These are phyloP conservation scores for Adenanthera pavonina DNA, from an alignment of 306 rosid species.

Conservation along the genomic window DNA sequence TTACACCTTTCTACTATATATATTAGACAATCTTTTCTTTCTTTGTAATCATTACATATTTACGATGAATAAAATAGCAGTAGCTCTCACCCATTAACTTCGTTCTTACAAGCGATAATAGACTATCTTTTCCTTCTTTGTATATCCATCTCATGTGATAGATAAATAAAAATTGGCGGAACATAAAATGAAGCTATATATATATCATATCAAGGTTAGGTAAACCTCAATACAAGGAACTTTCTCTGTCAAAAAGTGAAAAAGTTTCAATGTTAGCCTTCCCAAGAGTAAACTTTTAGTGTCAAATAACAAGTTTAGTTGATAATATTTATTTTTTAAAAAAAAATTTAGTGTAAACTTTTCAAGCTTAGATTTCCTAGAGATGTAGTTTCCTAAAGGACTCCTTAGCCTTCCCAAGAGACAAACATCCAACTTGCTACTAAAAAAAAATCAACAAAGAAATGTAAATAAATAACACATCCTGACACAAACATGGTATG, in stretches of 20 bases:
- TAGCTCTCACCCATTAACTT: not conserved
- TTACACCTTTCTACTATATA: no score
- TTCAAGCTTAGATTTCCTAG: not conserved
- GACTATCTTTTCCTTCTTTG: not conserved
- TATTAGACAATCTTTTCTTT: no score
- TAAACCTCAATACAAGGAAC: not conserved
- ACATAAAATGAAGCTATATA: not conserved
- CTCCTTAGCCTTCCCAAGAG: slow-evolving; percentile 20
- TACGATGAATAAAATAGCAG: not conserved
- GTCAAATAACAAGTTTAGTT: no score
- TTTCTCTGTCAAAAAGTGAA: not conserved
- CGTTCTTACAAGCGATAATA: not conserved
- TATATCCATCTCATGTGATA: not conserved
- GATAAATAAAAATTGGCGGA: not conserved
- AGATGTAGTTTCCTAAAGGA: not conserved
- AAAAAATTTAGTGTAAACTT: not conserved
- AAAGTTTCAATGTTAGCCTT: not conserved
- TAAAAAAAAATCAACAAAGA: not conserved
- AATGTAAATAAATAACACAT: not conserved
- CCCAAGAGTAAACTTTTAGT: not conserved
- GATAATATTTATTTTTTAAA: no score
- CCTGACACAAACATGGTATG: not conserved
- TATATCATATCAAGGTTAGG: not conserved
- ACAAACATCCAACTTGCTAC: slow-evolving; percentile 13
- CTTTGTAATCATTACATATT: not conserved